Conservation (phyloP, 2,329 filamentous ascomycete species). For the Aspergillus eucalypticola region DNA sequence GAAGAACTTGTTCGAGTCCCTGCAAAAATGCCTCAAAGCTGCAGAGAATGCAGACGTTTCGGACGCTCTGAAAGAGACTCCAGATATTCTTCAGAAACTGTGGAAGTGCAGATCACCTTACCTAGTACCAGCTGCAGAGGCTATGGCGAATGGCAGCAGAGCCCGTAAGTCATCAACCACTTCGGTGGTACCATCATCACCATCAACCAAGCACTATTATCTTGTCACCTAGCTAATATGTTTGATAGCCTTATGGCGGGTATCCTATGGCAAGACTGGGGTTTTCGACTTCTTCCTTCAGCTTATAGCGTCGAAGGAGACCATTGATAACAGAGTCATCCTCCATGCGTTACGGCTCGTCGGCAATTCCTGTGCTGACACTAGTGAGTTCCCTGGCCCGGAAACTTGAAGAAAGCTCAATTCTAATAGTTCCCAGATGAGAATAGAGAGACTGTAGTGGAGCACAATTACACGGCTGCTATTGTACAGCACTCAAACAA, state of each 20-base stretch:
- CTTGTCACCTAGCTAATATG: slow-evolving; percentile 3
- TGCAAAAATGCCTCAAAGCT: slow-evolving; percentile 33
- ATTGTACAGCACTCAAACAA: slow-evolving; percentile 40
- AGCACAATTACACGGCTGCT: slow-evolving; percentile 40
- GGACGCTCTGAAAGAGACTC: slow-evolving; percentile 30
- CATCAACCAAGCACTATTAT: neutral
- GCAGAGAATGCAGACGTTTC: slow-evolving; percentile 30
- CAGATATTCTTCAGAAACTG: slow-evolving; percentile 34
- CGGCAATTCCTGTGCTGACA: slow-evolving; percentile 50
- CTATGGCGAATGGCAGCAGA: slow-evolving; percentile 46
- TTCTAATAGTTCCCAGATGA: slow-evolving; percentile 37
- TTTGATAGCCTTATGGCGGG: slow-evolving; percentile 40
- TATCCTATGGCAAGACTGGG: slow-evolving; percentile 41
- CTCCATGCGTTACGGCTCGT: slow-evolving; percentile 45
- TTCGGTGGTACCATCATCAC: neutral
- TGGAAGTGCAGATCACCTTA: slow-evolving; percentile 40
- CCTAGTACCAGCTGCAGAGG: slow-evolving; percentile 38
- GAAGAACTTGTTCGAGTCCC: slow-evolving; percentile 34
- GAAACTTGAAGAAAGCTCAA: neutral
- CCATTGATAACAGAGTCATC: slow-evolving; percentile 33
- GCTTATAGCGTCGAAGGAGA: slow-evolving; percentile 36
- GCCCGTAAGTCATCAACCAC: slow-evolving; percentile 36
- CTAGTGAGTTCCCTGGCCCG: slow-evolving; percentile 27
- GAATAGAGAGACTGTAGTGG: slow-evolving; percentile 43
- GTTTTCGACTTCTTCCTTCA: slow-evolving; percentile 46